Evolutionary conservation across 1,284 basidiomycete species (phyloP), one percentile per base, ranked within the genome.

Genomic region (Apiotrichum laibachii): DNA sequence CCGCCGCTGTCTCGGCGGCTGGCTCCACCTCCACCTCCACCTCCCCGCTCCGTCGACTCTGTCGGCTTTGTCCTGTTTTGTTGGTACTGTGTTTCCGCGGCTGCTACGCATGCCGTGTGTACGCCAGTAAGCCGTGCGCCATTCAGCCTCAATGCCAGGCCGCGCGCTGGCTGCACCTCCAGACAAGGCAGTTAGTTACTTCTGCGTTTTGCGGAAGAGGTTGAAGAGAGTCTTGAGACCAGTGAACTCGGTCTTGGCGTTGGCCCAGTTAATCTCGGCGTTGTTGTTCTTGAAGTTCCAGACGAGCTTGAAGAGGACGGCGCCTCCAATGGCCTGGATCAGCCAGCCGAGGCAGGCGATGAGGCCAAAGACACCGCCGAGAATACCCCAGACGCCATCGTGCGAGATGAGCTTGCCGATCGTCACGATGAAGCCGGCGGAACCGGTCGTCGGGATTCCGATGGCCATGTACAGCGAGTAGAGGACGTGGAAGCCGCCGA

Each of bases 351-450:
- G 82, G 10, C 89, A 92, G 3, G 92, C 84, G 50, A 99, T 77
- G 15, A 86, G 81, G 48, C 89, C 86, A 54, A 97, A 82, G 51
- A 99, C 77, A 13, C 86, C 81, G 48, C 89, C 86, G 55, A 97
- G 82, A 52, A 93, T 82, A 52, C 85, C 92, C 19, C 91, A 87
- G 22, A 85, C 85, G 77, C 89, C 80, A 50, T 75, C 70, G 12
- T 74, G 73, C 55, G 71, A 69, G 4, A 82, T 81, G 73, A 86
- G 90, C 81, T 87, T 86, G 62, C 86, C 81, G 66, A 96, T 90
- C 37, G 88, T 95, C 77, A 92, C 90, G 72, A 98, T 90, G 49
- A 99, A 82, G n/a, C 96, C 95, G 13, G 91, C 92, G 43, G 90
- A 91, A 31, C 95, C 95, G 45, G 94, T 96, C 60, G 89, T 76